Evolutionary conservation across 805 yeast genomes (phyloP).

Genomic region (Maudiozyma saulgeensis): DNA sequence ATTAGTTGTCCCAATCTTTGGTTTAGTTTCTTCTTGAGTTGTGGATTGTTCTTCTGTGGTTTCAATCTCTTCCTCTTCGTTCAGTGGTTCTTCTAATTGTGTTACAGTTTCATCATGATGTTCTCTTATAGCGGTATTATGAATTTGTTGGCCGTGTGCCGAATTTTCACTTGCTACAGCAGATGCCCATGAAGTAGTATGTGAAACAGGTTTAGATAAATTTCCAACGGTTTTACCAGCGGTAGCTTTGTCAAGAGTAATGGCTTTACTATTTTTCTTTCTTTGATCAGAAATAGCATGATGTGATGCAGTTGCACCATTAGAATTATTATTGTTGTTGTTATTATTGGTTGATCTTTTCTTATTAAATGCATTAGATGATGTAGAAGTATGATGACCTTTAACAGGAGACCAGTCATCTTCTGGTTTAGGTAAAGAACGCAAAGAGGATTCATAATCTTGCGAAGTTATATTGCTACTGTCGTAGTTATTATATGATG

Average conservation of each 20-base stretch:
- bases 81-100: neutral
- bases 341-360: constrained; percentile 8
- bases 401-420: constrained; percentile 3
- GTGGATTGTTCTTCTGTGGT: constrained; percentile 20
- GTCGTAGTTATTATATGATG: neutral
- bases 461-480: neutral
- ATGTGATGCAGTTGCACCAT: neutral
- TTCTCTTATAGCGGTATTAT: constrained; percentile 9
- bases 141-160: constrained; percentile 8
- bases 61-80: constrained; percentile 7
- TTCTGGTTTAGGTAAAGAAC: constrained; percentile 6
- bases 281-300: neutral
- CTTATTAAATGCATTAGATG: constrained; percentile 2
- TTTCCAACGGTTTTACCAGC: constrained; percentile 9
- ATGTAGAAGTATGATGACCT: neutral
- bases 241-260: constrained; percentile 10
- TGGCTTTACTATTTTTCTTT: constrained; percentile 1
- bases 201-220: constrained; percentile 13
- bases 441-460: neutral
- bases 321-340: neutral
- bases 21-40: neutral
- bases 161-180: constrained; percentile 18
- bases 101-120: constrained; percentile 11
- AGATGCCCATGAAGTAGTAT: constrained; percentile 32
- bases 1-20: neutral